A percentile compares a stretch with the other conserved stretches of the same genome.
Conservation (phyloP, 1,284 basidiomycete species). For the Cystobasidium pallidum region DNA sequence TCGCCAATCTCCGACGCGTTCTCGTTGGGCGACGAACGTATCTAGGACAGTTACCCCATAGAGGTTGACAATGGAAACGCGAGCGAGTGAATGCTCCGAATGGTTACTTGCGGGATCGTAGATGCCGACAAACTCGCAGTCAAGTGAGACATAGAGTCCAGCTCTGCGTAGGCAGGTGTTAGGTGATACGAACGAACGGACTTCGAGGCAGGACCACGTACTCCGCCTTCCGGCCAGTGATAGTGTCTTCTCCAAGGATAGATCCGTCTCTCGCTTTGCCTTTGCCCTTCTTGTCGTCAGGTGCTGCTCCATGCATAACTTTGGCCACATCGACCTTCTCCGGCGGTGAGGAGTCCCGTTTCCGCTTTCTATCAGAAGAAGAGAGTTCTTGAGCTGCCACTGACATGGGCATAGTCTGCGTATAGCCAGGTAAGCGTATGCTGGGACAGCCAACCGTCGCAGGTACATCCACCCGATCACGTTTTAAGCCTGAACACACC, state of each 20-base stretch:
- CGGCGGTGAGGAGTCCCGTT: conserved; percentile 8
- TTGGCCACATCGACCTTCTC: conserved; percentile 27
- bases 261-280: conserved; percentile 29
- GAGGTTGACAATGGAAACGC: conserved; percentile 90
- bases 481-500: conserved; percentile 13
- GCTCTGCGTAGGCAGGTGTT: conserved; percentile 14
- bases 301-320: conserved; percentile 3
- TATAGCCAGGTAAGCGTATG: not conserved
- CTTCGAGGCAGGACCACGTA: not conserved
- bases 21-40: conserved; percentile 82
- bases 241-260: conserved; percentile 15
- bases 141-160: conserved; percentile 63
- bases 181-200: not conserved
- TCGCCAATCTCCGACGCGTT: conserved; percentile 89
- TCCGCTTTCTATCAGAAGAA: conserved; percentile 2
- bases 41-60: conserved; percentile 80
- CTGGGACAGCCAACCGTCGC: not conserved
- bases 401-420: conserved; percentile 35
- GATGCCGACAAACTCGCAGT: conserved; percentile 98
- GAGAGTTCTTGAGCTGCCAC: conserved; percentile 35
- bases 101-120: conserved; percentile 67
- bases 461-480: not conserved
- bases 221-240: conserved; percentile 32
- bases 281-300: conserved; percentile 40
- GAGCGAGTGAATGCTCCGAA: conserved; percentile 78